Conservation (phyloP, 768 basidiomycete genomes). For the Terana coerulea region DNA sequence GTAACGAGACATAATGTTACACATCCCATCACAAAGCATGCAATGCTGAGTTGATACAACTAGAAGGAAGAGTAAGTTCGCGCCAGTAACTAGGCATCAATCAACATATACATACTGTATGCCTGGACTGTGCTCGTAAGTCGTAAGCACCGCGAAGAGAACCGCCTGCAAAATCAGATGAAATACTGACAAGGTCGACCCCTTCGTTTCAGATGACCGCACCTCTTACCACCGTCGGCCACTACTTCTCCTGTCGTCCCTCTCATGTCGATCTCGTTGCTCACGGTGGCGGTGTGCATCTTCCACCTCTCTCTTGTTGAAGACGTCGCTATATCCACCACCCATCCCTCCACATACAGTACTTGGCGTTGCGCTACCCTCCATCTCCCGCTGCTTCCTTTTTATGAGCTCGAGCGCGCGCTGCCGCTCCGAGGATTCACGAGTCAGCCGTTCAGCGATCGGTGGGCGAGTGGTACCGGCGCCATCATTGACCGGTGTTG, state of each 20-base stretch:
- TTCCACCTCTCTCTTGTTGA: slow-evolving; percentile 66
- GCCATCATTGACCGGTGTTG: not conserved
- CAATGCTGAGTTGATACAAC: no score
- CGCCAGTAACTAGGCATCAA: no score
- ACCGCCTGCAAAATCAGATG: no score
- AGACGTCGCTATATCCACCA: slow-evolving; percentile 61
- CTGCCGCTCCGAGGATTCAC: slow-evolving; percentile 72
- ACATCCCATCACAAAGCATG: no score
- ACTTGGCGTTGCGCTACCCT: slow-evolving; percentile 66
- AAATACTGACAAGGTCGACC: no score
- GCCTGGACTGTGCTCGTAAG: no score
- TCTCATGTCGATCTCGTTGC: slow-evolving; percentile 11
- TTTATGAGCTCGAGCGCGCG: slow-evolving; percentile 70
- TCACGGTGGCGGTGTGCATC: slow-evolving; percentile 57
- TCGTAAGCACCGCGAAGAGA: no score
- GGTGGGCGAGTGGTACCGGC: slow-evolving; percentile 31
- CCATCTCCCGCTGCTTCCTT: slow-evolving; percentile 60
- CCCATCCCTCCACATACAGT: slow-evolving; percentile 52
- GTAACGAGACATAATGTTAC: no score
- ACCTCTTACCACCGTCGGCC: no score
- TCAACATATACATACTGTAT: no score
- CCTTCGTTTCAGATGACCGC: no score
- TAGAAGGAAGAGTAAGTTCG: no score
- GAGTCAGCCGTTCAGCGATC: slow-evolving; percentile 56
- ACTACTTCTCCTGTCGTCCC: slow-evolving; percentile 22